These are phyloP conservation scores for Blastocrithidia nonstop DNA, from an alignment of 208 protist genomes.

Conservation along the genomic window DNA sequence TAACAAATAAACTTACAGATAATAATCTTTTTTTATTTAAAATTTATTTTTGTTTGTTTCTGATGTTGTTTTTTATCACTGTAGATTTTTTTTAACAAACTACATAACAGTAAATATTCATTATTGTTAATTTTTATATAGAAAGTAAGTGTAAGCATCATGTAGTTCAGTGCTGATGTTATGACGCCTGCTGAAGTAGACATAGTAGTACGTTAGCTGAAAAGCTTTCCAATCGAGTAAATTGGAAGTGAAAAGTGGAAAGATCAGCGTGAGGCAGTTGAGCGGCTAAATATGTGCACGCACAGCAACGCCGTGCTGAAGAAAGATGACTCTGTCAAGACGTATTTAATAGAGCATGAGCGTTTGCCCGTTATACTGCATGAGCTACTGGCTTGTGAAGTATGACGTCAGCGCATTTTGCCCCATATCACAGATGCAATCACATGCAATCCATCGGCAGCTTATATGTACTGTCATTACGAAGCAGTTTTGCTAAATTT, in stretches of 20 bases:
- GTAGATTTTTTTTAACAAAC: background rate
- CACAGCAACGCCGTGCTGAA: slow-evolving; percentile 80
- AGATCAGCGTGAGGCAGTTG: slow-evolving; percentile 48
- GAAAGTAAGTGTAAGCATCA: slow-evolving; percentile 6
- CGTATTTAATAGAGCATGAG: slow-evolving; percentile 66
- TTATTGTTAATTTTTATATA: background rate
- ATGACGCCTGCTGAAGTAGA: slow-evolving; percentile 50
- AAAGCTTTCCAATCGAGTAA: slow-evolving; percentile 33
- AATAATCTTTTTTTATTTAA: no score
- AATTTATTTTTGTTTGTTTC: background rate
- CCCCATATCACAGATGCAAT: slow-evolving; percentile 21
- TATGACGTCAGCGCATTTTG: slow-evolving; percentile 74
- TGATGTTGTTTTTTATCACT: background rate
- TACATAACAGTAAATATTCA: background rate
- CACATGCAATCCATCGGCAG: slow-evolving; percentile 36
- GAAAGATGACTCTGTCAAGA: slow-evolving; percentile 72
- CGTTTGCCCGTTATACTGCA: slow-evolving; percentile 61
- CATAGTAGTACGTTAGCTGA: slow-evolving; percentile 46
- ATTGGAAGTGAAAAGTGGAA: slow-evolving; percentile 71
- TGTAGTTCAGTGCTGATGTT: slow-evolving; percentile 52
- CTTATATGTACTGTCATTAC: slow-evolving; percentile 77
- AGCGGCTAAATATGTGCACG: slow-evolving; percentile 81
- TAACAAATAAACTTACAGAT: background rate
- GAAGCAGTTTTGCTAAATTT: slow-evolving; percentile 79
- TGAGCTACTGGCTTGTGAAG: slow-evolving; percentile 73